phyloP scores from a whole-genome alignment of 257 asterid genomes.

The Nicotiana benthamiana region DNA sequence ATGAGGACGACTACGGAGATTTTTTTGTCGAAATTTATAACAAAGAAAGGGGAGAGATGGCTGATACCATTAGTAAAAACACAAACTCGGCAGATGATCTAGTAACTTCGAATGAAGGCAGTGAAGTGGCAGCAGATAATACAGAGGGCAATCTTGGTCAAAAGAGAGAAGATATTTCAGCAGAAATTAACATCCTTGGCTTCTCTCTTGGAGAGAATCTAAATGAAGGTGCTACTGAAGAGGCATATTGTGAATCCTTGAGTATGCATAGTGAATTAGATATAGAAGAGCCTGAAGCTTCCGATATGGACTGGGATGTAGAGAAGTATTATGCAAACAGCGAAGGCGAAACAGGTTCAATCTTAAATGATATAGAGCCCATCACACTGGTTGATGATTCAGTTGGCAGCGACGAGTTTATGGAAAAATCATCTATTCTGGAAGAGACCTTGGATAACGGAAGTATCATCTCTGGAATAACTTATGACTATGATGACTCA shows the following conservation, averaged over 20 bases:
- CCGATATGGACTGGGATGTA: constrained; percentile 54
- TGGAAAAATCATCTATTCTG: background rate
- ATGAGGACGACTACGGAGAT: constrained; percentile 23
- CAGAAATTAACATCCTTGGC: background rate
- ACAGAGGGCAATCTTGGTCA: constrained; percentile 8
- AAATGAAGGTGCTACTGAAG: constrained; percentile 1
- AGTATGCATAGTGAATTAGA: constrained; percentile 3
- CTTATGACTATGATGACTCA: background rate
- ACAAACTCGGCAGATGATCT: background rate
- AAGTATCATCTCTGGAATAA: constrained; percentile 23
- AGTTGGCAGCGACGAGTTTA: background rate
- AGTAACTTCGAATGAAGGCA: background rate
- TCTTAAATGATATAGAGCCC: background rate
- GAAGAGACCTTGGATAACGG: constrained; percentile 30
- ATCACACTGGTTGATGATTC: constrained; percentile 4
- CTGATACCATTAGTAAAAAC: background rate
- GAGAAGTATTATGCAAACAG: constrained; percentile 16
- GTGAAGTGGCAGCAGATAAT: constrained; percentile 10
- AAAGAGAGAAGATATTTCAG: background rate
- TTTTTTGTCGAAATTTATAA: constrained; percentile 49
- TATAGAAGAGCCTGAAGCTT: constrained; percentile 22
- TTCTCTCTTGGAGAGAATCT: constrained; percentile 6
- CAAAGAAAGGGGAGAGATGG: constrained; percentile 19
- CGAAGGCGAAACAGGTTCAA: background rate
- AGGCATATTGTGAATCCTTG: constrained; percentile 2